phyloP scores from a whole-genome alignment of 805 yeast species.

The Ogataea nakhonphanomensis region DNA sequence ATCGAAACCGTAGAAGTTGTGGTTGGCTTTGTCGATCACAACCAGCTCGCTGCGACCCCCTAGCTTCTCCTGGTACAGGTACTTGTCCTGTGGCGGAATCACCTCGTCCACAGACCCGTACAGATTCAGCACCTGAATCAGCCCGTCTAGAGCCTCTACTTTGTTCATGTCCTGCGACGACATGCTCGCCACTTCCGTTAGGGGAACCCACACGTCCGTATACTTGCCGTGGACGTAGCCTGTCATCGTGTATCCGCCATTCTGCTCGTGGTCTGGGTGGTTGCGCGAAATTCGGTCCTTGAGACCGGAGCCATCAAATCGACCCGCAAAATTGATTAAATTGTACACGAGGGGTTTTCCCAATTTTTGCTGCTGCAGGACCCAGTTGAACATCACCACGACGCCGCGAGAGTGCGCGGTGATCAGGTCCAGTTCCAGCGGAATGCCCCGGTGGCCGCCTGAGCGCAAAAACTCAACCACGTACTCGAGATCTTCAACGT shows the following conservation, averaged over 20 bases:
- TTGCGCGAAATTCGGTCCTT: slow-evolving; percentile 34
- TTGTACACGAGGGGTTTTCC: slow-evolving; percentile 45
- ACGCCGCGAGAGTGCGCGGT: slow-evolving; percentile 82
- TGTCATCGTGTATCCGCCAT: slow-evolving; percentile 39
- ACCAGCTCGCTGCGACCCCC: slow-evolving; percentile 55
- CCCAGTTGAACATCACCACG: slow-evolving; percentile 73
- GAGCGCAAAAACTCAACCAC: slow-evolving; percentile 36
- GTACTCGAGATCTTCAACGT: slow-evolving; percentile 61
- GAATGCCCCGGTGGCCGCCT: slow-evolving; percentile 32
- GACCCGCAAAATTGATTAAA: slow-evolving; percentile 68
- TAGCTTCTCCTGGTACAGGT: slow-evolving; percentile 54
- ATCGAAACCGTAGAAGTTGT: slow-evolving; percentile 64
- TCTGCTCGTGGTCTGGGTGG: slow-evolving; percentile 37
- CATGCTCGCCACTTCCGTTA: slow-evolving; percentile 49
- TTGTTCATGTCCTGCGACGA: slow-evolving; percentile 44
- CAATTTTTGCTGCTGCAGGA: slow-evolving; percentile 39
- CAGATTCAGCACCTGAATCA: slow-evolving; percentile 57
- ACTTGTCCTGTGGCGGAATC: slow-evolving; percentile 62
- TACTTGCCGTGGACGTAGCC: slow-evolving; percentile 51
- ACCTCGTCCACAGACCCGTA: slow-evolving; percentile 69
- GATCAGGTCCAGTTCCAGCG: slow-evolving; percentile 51
- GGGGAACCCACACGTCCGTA: slow-evolving; percentile 39
- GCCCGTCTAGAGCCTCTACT: slow-evolving; percentile 40
- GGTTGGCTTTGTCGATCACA: slow-evolving; percentile 70
- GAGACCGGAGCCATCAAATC: slow-evolving; percentile 55